These are phyloP conservation scores for Penicillium alfredii DNA, from an alignment of 495 filamentous ascomycete species.

Conservation along the genomic window DNA sequence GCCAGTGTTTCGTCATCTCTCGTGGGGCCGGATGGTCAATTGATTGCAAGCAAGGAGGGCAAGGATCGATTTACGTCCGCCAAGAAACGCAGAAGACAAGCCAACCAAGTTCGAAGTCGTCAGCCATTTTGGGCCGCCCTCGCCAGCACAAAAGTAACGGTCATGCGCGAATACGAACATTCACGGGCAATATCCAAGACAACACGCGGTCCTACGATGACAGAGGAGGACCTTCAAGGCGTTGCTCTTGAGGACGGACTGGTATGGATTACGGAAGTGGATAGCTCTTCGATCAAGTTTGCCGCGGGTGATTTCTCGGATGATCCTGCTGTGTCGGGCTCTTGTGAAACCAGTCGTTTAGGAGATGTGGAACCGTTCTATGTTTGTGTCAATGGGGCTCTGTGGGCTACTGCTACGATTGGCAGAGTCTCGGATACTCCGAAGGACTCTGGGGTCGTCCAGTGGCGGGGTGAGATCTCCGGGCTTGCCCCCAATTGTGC, in stretches of 20 bases:
- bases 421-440: slow-evolving; percentile 44
- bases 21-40: slow-evolving; percentile 45
- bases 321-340: slow-evolving; percentile 25
- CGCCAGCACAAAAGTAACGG: slow-evolving; percentile 88
- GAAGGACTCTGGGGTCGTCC: slow-evolving; percentile 45
- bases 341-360: slow-evolving; percentile 28
- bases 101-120: slow-evolving; percentile 77
- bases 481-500: slow-evolving; percentile 80
- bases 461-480: slow-evolving; percentile 81
- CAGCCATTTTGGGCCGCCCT: slow-evolving; percentile 94
- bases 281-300: slow-evolving; percentile 76
- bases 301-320: slow-evolving; percentile 64
- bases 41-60: slow-evolving; percentile 43
- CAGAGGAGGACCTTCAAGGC: slow-evolving; percentile 75
- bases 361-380: slow-evolving; percentile 70
- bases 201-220: slow-evolving; percentile 59
- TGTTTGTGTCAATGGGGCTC: slow-evolving; percentile 79
- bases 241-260: slow-evolving; percentile 73
- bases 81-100: slow-evolving; percentile 85
- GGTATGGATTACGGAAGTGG: slow-evolving; percentile 83
- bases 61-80: slow-evolving; percentile 53
- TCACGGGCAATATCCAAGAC: slow-evolving; percentile 72
- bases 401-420: slow-evolving; percentile 80
- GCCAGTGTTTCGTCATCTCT: slow-evolving; percentile 44
- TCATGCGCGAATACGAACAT: slow-evolving; percentile 88